Percentiles rank a stretch among this genome's conserved stretches.
Evolutionary conservation across 768 basidiomycete genomes (phyloP).

Genomic region (Kondoa subrosea): DNA sequence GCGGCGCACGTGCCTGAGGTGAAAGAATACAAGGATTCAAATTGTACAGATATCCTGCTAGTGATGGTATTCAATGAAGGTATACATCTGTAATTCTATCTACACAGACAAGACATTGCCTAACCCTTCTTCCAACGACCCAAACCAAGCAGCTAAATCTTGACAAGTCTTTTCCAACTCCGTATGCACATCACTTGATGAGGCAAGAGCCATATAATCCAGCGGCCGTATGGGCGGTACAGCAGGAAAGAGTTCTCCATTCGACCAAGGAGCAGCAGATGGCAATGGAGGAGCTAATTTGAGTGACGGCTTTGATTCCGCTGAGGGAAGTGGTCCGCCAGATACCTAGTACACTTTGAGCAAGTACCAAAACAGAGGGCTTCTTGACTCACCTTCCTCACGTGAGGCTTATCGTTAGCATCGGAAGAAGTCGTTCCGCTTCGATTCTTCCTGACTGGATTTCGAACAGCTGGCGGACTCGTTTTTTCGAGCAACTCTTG

Average conservation of each 20-base stretch:
- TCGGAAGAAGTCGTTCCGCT: conserved; percentile 3
- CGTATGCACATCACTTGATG: conserved; percentile 44
- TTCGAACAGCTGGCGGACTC: not conserved
- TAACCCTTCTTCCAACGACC: conserved; percentile 55
- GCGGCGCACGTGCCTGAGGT: too few species aligned
- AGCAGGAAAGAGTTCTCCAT: conserved; percentile 6
- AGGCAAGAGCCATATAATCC: conserved; percentile 47
- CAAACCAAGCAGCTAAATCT: conserved; percentile 59
- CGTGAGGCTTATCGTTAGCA: not conserved
- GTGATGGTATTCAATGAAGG: too few species aligned
- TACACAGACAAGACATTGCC: not conserved
- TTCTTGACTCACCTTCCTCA: not conserved
- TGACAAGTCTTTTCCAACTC: conserved; percentile 60
- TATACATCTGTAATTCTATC: too few species aligned
- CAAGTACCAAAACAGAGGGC: not conserved
- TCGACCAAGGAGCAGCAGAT: not conserved
- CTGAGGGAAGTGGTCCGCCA: not conserved
- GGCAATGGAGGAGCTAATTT: not conserved
- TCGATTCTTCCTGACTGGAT: not conserved
- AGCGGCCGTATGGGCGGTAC: conserved; percentile 42
- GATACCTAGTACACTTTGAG: not conserved
- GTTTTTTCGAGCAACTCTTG: not conserved
- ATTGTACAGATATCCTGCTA: too few species aligned
- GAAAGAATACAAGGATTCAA: too few species aligned
- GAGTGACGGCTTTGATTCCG: not conserved